phyloP scores from a whole-genome alignment of 768 basidiomycete species.

The Lactarius indigo region DNA sequence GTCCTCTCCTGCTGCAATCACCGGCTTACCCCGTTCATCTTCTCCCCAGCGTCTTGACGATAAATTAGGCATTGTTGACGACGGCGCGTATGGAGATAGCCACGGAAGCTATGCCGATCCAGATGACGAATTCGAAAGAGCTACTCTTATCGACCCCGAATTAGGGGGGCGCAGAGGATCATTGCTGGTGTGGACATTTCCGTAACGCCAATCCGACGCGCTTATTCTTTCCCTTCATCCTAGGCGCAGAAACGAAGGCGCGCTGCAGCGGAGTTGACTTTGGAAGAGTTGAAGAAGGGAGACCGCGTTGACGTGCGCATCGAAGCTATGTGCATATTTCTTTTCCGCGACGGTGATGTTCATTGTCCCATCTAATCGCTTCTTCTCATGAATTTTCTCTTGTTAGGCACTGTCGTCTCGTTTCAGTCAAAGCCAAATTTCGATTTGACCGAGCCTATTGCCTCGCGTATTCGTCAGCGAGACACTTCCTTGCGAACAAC shows the following conservation, averaged over 20 bases:
- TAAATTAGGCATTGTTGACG: conserved; percentile 23
- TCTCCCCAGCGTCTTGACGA: conserved; percentile 31
- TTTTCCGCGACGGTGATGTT: conserved; percentile 56
- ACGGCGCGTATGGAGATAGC: conserved; percentile 29
- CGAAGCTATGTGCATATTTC: conserved; percentile 63
- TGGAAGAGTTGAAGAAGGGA: conserved; percentile 45
- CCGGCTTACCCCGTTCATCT: conserved; percentile 34
- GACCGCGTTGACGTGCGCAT: conserved; percentile 59
- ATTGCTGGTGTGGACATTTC: conserved; percentile 10
- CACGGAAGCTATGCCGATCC: conserved; percentile 27
- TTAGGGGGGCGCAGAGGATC: conserved; percentile 19
- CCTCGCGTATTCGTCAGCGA: conserved; percentile 50
- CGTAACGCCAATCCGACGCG: neutral
- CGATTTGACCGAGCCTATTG: conserved; percentile 53
- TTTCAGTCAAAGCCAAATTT: conserved; percentile 47
- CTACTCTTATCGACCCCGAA: conserved; percentile 29
- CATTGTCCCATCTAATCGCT: neutral
- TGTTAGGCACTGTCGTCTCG: conserved; percentile 61
- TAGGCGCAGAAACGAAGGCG: conserved; percentile 34
- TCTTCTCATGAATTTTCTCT: neutral
- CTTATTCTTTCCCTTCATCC: conserved; percentile 22
- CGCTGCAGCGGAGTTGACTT: conserved; percentile 29
- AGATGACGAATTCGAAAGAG: conserved; percentile 1
- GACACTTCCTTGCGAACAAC: conserved; percentile 60
- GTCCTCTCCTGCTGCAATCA: conserved; percentile 25